Percentiles rank a stretch among this genome's conserved stretches.
Evolutionary conservation across 2,329 filamentous ascomycete species (phyloP).

Genomic region (Blastomyces parvus): DNA sequence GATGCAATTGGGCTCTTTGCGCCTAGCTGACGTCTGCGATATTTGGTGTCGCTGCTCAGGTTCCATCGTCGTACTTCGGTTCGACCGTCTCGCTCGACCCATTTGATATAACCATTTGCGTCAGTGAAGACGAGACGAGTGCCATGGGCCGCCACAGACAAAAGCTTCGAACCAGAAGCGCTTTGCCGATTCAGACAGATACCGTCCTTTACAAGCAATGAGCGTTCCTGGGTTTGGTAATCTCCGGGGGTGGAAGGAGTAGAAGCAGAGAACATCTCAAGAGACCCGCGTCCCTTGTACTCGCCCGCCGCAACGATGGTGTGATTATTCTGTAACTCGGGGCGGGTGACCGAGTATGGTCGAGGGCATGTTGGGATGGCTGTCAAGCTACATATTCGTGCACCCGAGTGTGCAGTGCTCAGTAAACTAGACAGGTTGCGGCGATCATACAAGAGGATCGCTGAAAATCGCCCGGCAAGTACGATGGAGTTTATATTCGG

Average conservation of each 20-base stretch:
- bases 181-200: conserved; percentile 71
- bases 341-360: conserved; percentile 37
- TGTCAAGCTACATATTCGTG: conserved; percentile 62
- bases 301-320: conserved; percentile 76
- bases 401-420: conserved; percentile 74
- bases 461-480: conserved; percentile 79
- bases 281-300: conserved; percentile 81
- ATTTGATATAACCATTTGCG: conserved; percentile 72
- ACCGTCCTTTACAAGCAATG: conserved; percentile 15
- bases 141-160: conserved; percentile 74
- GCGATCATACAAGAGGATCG: conserved; percentile 79
- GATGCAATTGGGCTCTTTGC: conserved; percentile 31
- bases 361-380: conserved; percentile 50
- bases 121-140: conserved; percentile 75
- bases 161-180: conserved; percentile 66
- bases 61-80: conserved; percentile 48
- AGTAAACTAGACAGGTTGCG: conserved; percentile 71
- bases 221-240: not conserved
- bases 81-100: conserved; percentile 76
- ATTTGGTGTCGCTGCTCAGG: conserved; percentile 37
- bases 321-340: conserved; percentile 43
- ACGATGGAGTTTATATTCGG: conserved; percentile 68
- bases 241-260: conserved; percentile 19
- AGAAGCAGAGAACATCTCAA: conserved; percentile 63
- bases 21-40: conserved; percentile 7